A percentile compares a stretch with the other conserved stretches of the same genome.
Evolutionary conservation across 768 basidiomycete genomes (phyloP).

Genomic region (Auriscalpium orientale): DNA sequence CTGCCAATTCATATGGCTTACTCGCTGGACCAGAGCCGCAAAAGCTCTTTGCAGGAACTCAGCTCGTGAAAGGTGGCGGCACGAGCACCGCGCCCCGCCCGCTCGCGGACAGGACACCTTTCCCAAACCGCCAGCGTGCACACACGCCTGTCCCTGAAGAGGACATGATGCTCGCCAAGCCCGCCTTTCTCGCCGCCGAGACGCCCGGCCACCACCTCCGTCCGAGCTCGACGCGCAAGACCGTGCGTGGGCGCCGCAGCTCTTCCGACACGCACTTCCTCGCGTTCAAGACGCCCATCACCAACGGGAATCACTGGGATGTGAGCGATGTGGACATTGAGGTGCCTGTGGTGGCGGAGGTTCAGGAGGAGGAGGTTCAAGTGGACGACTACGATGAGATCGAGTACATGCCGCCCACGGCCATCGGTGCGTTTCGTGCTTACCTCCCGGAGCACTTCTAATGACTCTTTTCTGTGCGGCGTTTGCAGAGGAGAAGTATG

Average conservation of each 20-base stretch:
- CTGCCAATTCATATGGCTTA: background rate
- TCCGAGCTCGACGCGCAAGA: constrained; percentile 64
- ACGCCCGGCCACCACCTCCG: constrained; percentile 37
- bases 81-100: constrained; percentile 32
- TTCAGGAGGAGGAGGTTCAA: constrained; percentile 13
- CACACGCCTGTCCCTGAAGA: constrained; percentile 27
- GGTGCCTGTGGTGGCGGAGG: constrained; percentile 17
- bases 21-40: constrained; percentile 6
- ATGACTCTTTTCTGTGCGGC: background rate
- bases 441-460: background rate
- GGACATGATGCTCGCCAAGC: constrained; percentile 29
- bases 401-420: constrained; percentile 49
- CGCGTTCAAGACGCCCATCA: constrained; percentile 58
- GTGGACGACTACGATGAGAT: constrained; percentile 37
- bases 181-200: constrained; percentile 23
- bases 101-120: constrained; percentile 70
- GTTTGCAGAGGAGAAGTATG: constrained; percentile 32
- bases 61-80: constrained; percentile 16
- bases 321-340: constrained; percentile 49
- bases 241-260: constrained; percentile 47
- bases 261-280: constrained; percentile 26
- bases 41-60: background rate
- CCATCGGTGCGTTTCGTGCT: constrained; percentile 31
- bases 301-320: constrained; percentile 68
- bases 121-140: constrained; percentile 49